Percentiles rank a stretch among this genome's conserved stretches.
Evolutionary conservation across 1,139 yeast genomes (phyloP).

Genomic region (Oligophagozyma castellii): DNA sequence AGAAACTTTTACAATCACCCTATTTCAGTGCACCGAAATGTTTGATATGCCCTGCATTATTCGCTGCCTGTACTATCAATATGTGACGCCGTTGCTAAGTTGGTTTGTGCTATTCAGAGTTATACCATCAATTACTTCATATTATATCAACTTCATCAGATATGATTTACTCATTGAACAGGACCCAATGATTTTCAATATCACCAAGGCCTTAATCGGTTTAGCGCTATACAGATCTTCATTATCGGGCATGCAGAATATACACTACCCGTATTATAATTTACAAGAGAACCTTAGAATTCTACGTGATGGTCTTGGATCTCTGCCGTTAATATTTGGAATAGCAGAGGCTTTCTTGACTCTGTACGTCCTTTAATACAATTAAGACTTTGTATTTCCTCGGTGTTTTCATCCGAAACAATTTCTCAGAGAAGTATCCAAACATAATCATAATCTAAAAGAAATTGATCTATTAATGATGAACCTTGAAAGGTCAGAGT

Average conservation of each 20-base stretch:
- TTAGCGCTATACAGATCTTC: neutral
- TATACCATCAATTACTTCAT: conserved; percentile 15
- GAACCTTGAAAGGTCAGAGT: too few relatives aligned
- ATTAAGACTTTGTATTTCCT: too few relatives aligned
- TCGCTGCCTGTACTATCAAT: conserved; percentile 4
- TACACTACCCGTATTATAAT: too few relatives aligned
- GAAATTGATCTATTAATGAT: too few relatives aligned
- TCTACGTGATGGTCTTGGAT: conserved; percentile 9
- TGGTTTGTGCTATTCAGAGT: conserved; percentile 13
- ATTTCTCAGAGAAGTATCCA: too few relatives aligned
- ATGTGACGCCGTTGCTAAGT: conserved; percentile 2
- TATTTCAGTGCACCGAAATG: neutral
- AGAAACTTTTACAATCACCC: neutral
- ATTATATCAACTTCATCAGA: conserved; percentile 22
- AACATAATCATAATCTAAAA: too few relatives aligned
- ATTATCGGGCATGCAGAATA: too few relatives aligned
- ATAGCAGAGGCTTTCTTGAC: conserved; percentile 13
- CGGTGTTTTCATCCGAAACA: too few relatives aligned
- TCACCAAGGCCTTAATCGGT: conserved; percentile 11
- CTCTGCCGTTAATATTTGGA: conserved; percentile 13
- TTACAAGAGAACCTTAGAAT: conserved; percentile 1
- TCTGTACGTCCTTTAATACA: too few relatives aligned
- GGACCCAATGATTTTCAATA: conserved; percentile 21
- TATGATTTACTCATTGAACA: conserved; percentile 17
- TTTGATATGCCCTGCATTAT: conserved; percentile 1